Percentiles rank a stretch among this genome's conserved stretches.
These are phyloP conservation scores for Ustilago xerochloae DNA, from an alignment of 1,284 basidiomycete species.

Conservation along the genomic window DNA sequence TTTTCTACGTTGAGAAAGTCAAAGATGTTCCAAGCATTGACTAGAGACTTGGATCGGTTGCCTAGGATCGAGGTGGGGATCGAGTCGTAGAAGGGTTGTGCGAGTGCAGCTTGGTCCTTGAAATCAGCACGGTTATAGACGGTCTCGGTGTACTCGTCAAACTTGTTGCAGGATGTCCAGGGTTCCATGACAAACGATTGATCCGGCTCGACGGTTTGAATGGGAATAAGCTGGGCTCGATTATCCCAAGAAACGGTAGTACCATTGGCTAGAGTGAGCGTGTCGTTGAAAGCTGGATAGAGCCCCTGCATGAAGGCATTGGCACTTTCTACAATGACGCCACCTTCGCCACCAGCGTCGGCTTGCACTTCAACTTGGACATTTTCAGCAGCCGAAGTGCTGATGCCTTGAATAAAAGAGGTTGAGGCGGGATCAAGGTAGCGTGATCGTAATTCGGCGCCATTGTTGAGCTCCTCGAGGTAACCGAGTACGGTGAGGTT, in stretches of 20 bases:
- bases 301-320: constrained; percentile 69
- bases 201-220: constrained; percentile 82
- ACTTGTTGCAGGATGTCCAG: constrained; percentile 74
- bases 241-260: constrained; percentile 78
- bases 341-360: constrained; percentile 79
- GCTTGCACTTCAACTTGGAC: constrained; percentile 50
- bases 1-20: constrained; percentile 76
- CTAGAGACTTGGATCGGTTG: constrained; percentile 75
- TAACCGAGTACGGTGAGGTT: constrained; percentile 85
- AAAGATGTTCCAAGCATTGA: constrained; percentile 78
- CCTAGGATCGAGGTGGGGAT: constrained; percentile 76
- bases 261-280: constrained; percentile 74
- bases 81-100: constrained; percentile 76
- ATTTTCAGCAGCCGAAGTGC: constrained; percentile 39
- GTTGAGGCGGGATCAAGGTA: constrained; percentile 76
- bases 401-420: constrained; percentile 74
- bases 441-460: constrained; percentile 75
- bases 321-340: constrained; percentile 80
- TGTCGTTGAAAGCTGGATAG: constrained; percentile 59
- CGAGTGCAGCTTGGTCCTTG: constrained; percentile 72
- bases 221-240: constrained; percentile 76
- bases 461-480: constrained; percentile 77
- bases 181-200: constrained; percentile 85
- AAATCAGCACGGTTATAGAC: constrained; percentile 70
- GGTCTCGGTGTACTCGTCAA: constrained; percentile 52